Percentiles rank a stretch among this genome's conserved stretches.
phyloP scores from a whole-genome alignment of 176 grass and related monocot species.

The Bromus sterilis region DNA sequence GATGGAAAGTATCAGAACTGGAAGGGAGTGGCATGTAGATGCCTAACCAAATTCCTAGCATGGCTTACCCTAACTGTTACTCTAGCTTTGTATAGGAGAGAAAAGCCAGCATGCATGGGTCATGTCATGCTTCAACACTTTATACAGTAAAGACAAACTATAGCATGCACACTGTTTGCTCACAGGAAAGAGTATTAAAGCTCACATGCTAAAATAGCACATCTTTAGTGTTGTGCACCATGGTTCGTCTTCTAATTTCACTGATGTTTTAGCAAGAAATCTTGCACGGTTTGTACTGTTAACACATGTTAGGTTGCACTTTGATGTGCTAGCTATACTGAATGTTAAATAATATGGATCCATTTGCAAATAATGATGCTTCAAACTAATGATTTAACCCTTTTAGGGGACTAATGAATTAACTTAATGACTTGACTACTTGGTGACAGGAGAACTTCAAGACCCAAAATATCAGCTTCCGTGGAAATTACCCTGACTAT shows the following conservation, averaged over 20 bases:
- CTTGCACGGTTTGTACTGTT: neutral
- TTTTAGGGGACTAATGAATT: too few relatives aligned
- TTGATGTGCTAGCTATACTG: neutral
- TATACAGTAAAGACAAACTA: slow-evolving; percentile 36
- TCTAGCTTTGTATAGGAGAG: slow-evolving; percentile 1
- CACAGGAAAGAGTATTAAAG: slow-evolving; percentile 18
- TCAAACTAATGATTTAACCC: neutral
- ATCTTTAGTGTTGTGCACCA: neutral
- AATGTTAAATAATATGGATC: neutral
- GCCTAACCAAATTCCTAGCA: neutral
- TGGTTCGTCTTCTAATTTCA: neutral
- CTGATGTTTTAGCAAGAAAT: neutral
- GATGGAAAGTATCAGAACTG: neutral
- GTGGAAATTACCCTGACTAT: slow-evolving; percentile 32
- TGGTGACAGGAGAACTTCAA: slow-evolving; percentile 28
- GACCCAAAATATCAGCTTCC: slow-evolving; percentile 28
- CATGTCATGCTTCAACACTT: slow-evolving; percentile 28
- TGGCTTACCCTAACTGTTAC: neutral
- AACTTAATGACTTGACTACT: neutral
- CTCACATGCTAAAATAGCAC: neutral
- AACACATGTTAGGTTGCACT: neutral
- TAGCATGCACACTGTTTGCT: slow-evolving; percentile 23
- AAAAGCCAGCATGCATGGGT: slow-evolving; percentile 31
- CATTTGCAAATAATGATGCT: neutral
- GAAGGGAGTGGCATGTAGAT: slow-evolving; percentile 4